These are phyloP conservation scores for Oldenlandia corymbosa DNA, from an alignment of 257 asterid genomes.

Conservation along the genomic window DNA sequence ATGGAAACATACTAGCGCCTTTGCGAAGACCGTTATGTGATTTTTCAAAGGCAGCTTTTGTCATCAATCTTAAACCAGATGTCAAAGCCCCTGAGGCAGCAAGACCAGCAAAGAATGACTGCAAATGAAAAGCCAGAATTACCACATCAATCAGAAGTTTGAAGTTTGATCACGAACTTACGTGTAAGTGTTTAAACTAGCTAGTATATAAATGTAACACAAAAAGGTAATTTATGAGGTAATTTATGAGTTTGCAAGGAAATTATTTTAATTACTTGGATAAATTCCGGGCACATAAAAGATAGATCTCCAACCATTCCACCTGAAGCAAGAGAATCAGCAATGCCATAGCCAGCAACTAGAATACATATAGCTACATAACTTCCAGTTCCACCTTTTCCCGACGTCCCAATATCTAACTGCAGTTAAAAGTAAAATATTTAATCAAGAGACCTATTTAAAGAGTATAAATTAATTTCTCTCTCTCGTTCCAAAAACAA, in stretches of 20 bases:
- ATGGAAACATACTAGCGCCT: slow-evolving; percentile 59
- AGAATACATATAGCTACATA: slow-evolving; percentile 52
- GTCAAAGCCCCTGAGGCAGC: slow-evolving; percentile 93
- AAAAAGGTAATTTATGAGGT: background rate
- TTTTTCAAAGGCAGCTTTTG: slow-evolving; percentile 74
- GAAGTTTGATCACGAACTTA: too few species aligned
- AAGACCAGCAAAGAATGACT: slow-evolving; percentile 84
- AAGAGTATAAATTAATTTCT: too few species aligned
- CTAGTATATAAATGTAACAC: too few species aligned
- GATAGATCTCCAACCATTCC: slow-evolving; percentile 82
- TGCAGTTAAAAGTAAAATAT: slow-evolving; percentile 16
- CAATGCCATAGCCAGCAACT: slow-evolving; percentile 71
- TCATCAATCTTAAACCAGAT: slow-evolving; percentile 64
- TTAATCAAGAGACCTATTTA: too few species aligned
- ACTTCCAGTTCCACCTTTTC: slow-evolving; percentile 64
- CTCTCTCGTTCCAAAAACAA: too few species aligned
- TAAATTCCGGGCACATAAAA: slow-evolving; percentile 74
- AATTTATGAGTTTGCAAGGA: background rate
- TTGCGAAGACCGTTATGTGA: slow-evolving; percentile 62
- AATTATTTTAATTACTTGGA: slow-evolving; percentile 63
- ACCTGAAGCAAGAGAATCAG: slow-evolving; percentile 78
- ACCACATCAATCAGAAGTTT: too few species aligned
- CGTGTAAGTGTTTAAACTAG: too few species aligned
- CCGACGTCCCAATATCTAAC: slow-evolving; percentile 61
- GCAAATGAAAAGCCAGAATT: slow-evolving; percentile 13